Evolutionary conservation across 352 stramenopile species (phyloP), one percentile per base, ranked within the genome.

Genomic region (Phytophthora ramorum): DNA sequence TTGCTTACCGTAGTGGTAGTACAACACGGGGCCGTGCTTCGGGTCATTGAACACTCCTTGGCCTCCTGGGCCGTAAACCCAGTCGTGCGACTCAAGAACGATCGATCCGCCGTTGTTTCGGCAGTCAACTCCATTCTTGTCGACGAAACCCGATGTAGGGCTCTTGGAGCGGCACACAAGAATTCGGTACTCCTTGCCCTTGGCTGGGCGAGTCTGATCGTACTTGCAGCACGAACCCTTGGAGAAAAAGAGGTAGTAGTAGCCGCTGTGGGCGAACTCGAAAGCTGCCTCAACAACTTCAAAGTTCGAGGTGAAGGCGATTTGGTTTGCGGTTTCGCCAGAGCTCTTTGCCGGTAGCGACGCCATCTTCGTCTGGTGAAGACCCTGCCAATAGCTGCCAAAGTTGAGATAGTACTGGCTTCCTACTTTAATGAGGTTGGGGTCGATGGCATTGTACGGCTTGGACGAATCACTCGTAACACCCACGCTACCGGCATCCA

Each of bases 401-500:
- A 86, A 83, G 14, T 75, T 80, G 46, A 86, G 58, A 60, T 78
- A 83, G 48, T 78, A 66, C n/a, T 71, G 55, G 24, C 40, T 65
- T 35, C 64, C 72, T 1, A 72, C 74, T 24, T 6, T 32, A 32
- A 8, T 32, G 28, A 32, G 28, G 28, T n/a, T 83, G 28, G 74
- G 65, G 54, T 86, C 78, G n/a, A 87, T 87, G 13, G 73, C 78
- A 58, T 87, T 87, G 78, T 84, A 87, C 13, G 62, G 47, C 47
- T 78, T 84, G 24, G 64, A 68, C 16, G 54, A 38, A 24, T 68
- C 58, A 47, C 75, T 87, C 26, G 53, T 52, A 24, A 84, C 43
- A n/a, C 75, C 78, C 3, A 69, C 67, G 10, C 69, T 74, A 3
- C 77, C 74, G 1, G 51, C 40, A 34, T 85, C 74, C 7, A 41